Conservation (phyloP, 2,329 filamentous ascomycete genomes). For the Corynespora cassiicola region DNA sequence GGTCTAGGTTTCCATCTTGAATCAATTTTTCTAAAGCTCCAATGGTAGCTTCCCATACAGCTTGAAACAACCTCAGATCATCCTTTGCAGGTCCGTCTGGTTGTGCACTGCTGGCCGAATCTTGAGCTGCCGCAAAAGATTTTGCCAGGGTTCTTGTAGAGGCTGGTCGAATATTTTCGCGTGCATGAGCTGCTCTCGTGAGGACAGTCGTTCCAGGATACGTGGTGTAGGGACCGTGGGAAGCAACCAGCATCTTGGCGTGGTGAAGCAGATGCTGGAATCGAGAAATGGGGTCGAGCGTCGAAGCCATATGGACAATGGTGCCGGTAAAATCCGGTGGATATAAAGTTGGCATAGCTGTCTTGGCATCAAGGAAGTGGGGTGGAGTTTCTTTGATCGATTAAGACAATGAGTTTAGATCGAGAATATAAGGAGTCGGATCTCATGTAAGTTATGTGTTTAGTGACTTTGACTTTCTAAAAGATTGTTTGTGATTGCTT, state of each 20-base stretch:
- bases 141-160: constrained; percentile 9
- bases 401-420: no score
- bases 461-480: no score
- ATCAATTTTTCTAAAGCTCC: constrained; percentile 18
- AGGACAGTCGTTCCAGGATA: constrained; percentile 13
- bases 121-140: constrained; percentile 26
- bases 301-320: background rate
- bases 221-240: constrained; percentile 19
- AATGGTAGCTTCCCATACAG: constrained; percentile 17
- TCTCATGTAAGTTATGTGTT: no score
- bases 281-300: constrained; percentile 4
- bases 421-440: no score
- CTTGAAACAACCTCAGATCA: constrained; percentile 21
- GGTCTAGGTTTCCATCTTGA: constrained; percentile 9
- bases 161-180: no score
- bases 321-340: background rate
- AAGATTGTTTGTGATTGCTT: no score
- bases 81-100: constrained; percentile 11
- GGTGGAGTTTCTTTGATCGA: no score
- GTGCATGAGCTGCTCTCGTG: constrained; percentile 4
- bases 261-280: constrained; percentile 18
- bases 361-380: no score
- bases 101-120: constrained; percentile 17
- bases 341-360: no score
- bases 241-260: constrained; percentile 8